These are phyloP conservation scores for Musa itinerans DNA, from an alignment of 176 grass and related monocot genomes.

Conservation along the genomic window DNA sequence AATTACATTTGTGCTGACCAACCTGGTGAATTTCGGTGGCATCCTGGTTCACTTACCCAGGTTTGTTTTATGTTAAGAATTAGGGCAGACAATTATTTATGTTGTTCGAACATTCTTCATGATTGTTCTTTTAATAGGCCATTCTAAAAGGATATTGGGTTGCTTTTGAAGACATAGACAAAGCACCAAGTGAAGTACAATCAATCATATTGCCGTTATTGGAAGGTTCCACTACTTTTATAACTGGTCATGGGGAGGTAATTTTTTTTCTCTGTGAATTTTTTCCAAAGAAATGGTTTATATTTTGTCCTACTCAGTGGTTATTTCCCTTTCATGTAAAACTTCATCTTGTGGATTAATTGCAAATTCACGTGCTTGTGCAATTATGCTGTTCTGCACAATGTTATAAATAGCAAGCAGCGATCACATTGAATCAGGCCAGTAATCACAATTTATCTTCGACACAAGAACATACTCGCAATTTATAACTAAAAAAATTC, in stretches of 20 bases:
- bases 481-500: too few species aligned
- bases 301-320: neutral
- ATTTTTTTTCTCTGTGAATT: neutral
- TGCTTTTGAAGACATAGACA: constrained; percentile 95
- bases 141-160: constrained; percentile 86
- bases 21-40: constrained; percentile 93
- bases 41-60: constrained; percentile 91
- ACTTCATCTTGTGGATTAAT: neutral
- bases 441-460: too few species aligned
- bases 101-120: constrained; percentile 13
- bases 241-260: constrained; percentile 79
- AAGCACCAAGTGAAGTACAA: constrained; percentile 80
- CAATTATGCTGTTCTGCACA: neutral
- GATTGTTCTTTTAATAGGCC: constrained; percentile 32
- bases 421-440: too few species aligned
- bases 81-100: neutral
- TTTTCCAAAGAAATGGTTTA: neutral
- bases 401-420: too few species aligned
- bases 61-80: constrained; percentile 22
- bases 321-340: neutral
- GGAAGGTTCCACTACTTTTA: constrained; percentile 70
- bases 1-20: constrained; percentile 79
- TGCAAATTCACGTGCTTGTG: neutral
- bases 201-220: constrained; percentile 79
- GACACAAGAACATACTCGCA: too few species aligned